Evolutionary conservation across 768 basidiomycete species (phyloP).

Genomic region (Agaricus sinodeliciosus): DNA sequence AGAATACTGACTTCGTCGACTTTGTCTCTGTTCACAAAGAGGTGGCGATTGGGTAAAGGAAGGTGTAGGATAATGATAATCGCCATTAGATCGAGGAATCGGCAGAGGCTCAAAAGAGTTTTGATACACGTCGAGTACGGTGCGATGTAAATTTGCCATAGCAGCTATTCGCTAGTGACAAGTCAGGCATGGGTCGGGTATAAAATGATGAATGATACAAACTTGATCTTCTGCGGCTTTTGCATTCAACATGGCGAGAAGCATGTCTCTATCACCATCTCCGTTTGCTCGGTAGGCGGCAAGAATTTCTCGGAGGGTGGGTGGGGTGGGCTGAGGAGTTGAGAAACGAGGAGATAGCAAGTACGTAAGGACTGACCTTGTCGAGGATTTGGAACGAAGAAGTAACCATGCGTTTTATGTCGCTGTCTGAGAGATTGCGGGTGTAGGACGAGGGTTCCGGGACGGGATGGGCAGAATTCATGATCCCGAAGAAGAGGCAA

Average conservation of each 20-base stretch:
- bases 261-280: slow-evolving; percentile 88
- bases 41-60: slow-evolving; percentile 30
- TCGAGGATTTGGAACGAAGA: slow-evolving; percentile 34
- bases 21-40: slow-evolving; percentile 23
- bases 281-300: slow-evolving; percentile 80
- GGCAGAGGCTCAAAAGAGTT: slow-evolving; percentile 21
- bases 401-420: slow-evolving; percentile 29
- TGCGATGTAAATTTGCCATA: slow-evolving; percentile 60
- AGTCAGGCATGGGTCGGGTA: slow-evolving; percentile 4
- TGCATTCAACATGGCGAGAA: slow-evolving; percentile 85
- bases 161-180: slow-evolving; percentile 60
- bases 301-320: slow-evolving; percentile 79
- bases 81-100: slow-evolving; percentile 19
- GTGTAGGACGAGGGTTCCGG: slow-evolving; percentile 21
- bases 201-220: slow-evolving; percentile 16
- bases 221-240: slow-evolving; percentile 94
- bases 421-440: slow-evolving; percentile 20
- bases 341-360: slow-evolving; percentile 12
- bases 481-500: slow-evolving; percentile 24
- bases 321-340: slow-evolving; percentile 58
- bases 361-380: slow-evolving; percentile 28
- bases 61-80: slow-evolving; percentile 34
- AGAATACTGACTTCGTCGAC: slow-evolving; percentile 28
- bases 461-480: slow-evolving; percentile 28
- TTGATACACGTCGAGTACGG: slow-evolving; percentile 58